Evolutionary conservation across 2,329 filamentous ascomycete species (phyloP), one percentile per base, ranked within the genome.

Genomic region (Cyphellophora attinorum): DNA sequence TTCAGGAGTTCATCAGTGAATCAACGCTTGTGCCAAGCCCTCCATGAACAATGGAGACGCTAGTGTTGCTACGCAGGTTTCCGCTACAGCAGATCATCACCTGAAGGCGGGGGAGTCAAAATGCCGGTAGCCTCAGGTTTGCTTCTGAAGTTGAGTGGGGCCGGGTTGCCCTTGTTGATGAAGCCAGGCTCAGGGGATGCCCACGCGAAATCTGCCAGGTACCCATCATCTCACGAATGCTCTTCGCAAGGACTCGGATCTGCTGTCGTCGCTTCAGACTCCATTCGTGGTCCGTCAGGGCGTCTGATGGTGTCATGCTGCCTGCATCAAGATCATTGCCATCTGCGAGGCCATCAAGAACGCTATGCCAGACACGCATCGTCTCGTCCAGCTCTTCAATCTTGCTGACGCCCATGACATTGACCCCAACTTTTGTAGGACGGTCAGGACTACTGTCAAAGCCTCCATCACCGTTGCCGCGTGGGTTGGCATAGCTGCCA

Each of bases 331-430:
- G 51, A 8, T 58, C 52, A 25, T 53, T 46, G 34, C 53, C 53
- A 19, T 61, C 57, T 39, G 64, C 60, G 8, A 70, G 43, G 2
- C 65, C 65, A 27, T 70, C 64, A 8, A 72, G 44, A 17, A 70
- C 62, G 49, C 59, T 64, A 33, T 56, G 55, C 64, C 68, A 73
- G 25, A 72, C 73, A 29, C 72, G 61, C 57, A 79, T 65, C 2
- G 73, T 77, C 58, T 79, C 76, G 40, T 76, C 67, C 31, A 80
- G 53, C 52, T 80, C 76, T 6, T 61, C 59, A 3, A 69, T 50
- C 30, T 67, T 72, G 47, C 72, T 77, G 17, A 79, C 75, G 8
- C 76, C 76, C 59, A 80, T 78, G 25, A 80, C 76, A 35, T 64
- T 74, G 21, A 78, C 72, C 10, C 76, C 76, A 2, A 79, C 57